Base-by-base conservation (phyloP, 352 stramenopile species). In the Phytopythium boreale region DNA sequence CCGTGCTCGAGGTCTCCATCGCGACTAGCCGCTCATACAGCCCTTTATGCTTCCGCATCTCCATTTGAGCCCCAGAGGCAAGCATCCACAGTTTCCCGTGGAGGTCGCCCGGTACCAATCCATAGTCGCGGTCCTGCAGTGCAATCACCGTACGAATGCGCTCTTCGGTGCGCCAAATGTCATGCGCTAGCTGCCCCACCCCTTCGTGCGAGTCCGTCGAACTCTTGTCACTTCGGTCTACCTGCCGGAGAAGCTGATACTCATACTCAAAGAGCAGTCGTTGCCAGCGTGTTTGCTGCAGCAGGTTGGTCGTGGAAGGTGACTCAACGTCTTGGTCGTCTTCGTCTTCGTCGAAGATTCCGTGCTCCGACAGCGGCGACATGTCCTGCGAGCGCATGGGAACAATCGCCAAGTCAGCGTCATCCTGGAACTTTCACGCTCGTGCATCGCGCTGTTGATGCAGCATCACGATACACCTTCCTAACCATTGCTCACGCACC, bases 31-130 rank as follows among this genome's bases (percentile, higher is more conserved):
- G 66, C 44, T 83, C 61, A 47, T 88, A 96, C 24, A 83, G 72
- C 1, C 84, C 84, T 36, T 75, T 76, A 24, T 82, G 74, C 34
- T 76, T 72, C 20, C 72, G 66, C 82, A 90, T 90, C 68, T 93
- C 86, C 9, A 78, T 66, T 58, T 79, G 75, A 0, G 86, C 86
- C 5, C 86, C 88, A 0, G 86, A 95, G 4, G 87, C 69, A 4
- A 96, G 57, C 69, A 96, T 80, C 87, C 88, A 95, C 36, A 96
- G 57, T 39, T 88, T 90, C 12, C 85, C 87, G 44, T 96, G 87
- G 1, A 94, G 62, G 4, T 87, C 72, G 7, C 88, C 73, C 0
- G 87, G 86, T 1, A 96, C 84, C 36, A 69, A 31, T 11, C 73
- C 74, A 37, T 75, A 83, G 19, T 81, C 75, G 24, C 64, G 68